phyloP scores from a whole-genome alignment of 2,329 filamentous ascomycete species.

The Biscogniauxia sp. region DNA sequence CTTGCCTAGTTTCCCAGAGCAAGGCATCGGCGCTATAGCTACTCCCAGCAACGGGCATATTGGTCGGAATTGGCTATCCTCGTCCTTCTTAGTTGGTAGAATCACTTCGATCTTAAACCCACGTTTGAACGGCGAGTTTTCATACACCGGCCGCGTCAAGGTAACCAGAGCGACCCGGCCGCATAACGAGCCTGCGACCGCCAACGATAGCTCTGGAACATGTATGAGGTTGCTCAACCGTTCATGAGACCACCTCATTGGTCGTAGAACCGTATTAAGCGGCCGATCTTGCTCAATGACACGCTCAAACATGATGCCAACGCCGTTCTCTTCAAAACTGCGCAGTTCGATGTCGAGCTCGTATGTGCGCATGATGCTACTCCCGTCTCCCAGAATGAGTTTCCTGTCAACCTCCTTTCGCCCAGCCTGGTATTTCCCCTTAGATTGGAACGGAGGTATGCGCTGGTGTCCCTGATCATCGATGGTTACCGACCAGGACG shows the following conservation, averaged over 20 bases:
- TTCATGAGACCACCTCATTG: slow-evolving; percentile 33
- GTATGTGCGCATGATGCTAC: slow-evolving; percentile 47
- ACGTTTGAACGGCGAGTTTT: slow-evolving; percentile 33
- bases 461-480: neutral
- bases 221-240: slow-evolving; percentile 61
- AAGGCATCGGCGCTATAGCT: slow-evolving; percentile 63
- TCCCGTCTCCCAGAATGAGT: slow-evolving; percentile 13
- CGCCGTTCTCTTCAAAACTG: slow-evolving; percentile 24
- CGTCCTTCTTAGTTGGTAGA: slow-evolving; percentile 46
- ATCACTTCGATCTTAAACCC: slow-evolving; percentile 55
- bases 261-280: slow-evolving; percentile 32
- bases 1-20: slow-evolving; percentile 29
- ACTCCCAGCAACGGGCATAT: slow-evolving; percentile 62
- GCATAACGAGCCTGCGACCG: slow-evolving; percentile 64
- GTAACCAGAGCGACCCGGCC: slow-evolving; percentile 63
- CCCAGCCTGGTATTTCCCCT: neutral
- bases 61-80: slow-evolving; percentile 42
- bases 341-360: slow-evolving; percentile 49
- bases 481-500: neutral
- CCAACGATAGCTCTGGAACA: slow-evolving; percentile 68
- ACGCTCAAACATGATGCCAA: slow-evolving; percentile 34
- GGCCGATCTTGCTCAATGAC: slow-evolving; percentile 25
- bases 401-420: slow-evolving; percentile 1
- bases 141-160: slow-evolving; percentile 47
- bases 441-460: neutral